Base-by-base conservation (phyloP, 345 rosid genomes). In the Triadica sebifera region DNA sequence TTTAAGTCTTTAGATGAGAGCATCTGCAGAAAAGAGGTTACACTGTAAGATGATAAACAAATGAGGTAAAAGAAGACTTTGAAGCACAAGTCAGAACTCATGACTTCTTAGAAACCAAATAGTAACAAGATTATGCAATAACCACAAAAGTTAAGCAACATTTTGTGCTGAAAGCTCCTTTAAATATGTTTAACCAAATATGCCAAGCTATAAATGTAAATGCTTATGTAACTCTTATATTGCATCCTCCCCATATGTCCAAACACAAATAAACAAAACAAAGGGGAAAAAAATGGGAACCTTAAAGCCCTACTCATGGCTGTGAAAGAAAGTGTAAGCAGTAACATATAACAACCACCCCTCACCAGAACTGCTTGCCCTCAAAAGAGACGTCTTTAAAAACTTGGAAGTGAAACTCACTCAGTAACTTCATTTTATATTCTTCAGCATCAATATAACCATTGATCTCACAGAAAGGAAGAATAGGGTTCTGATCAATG, bases 1-100 rank as follows among this genome's bases (percentile, higher is more conserved):
- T 90, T 87, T 55, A 89, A 71, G 80, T 90, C 97, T 83, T 92
- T 90, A 0, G 96, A 89, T 20, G 97, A 89, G 60, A 92, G 84
- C 96, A 90, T 92, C 97, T 90, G 82, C 81, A 72, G 15, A 56
- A 75, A 22, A 45, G 52, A 45, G 25, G 66, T 56, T 43, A 19
- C 15, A 58, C 38, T 4, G 68, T 69, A 16, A 73, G 73, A 47
- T 61, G 22, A 12, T 43, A 22, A 41, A 13, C 2, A 29, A 20
- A 70, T 15, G 8, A 8, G 7, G 4, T 16, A 45, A 20, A 22
- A 46, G 12, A 67, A 7, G 4, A 47, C 22, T 19, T 37, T 37
- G 34, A 73, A 46, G 24, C 20, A 72, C 19, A 47, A 41, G 24
- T 37, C 5, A 20, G 10, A 51, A 29, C 12, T 37, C 2, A 20